Evolutionary conservation across 1,284 basidiomycete species (phyloP), one percentile per base, ranked within the genome.

Genomic region (Trichosporon ovoides): DNA sequence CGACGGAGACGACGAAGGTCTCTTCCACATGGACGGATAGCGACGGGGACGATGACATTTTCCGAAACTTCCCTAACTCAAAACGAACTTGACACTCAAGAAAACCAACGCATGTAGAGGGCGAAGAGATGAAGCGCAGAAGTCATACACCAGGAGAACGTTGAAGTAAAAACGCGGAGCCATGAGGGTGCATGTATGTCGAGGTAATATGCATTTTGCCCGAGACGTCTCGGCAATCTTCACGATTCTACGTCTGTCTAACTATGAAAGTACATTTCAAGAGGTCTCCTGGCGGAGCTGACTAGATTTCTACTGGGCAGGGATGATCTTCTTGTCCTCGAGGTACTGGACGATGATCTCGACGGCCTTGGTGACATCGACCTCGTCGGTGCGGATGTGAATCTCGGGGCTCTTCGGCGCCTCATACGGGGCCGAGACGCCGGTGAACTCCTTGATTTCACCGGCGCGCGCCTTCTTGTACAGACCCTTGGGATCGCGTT

Each of bases 391-490:
- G 72, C 84, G 86, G 76, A 99, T 89, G 79, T 96, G 93, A 60
- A 99, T 85, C 78, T 98, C 96, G 38, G 95, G 87, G 16, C 80
- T 80, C 58, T 82, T 81, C 7, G 96, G 95, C 9, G 87, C 85
- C 78, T 99, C 96, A 77, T 98, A 98, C 10, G 96, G 96, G 3
- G 96, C 92, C 36, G 91, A 94, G 72, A 99, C 88, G 12, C 96
- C 95, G 48, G 96, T 99, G 14, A 36, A 74, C 80, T 61, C 66
- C 83, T 94, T 95, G 74, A 99, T 98, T 79, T 95, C 90, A 20
- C 96, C 95, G 1, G 89, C 87, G 62, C 94, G 82, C 6, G 96
- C 96, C 78, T 94, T 97, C 81, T 93, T 96, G 82, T 98, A 99
- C 58, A 98, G 79, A 0, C 95, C 96, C 78, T 99, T 99, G 6